phyloP scores from a whole-genome alignment of 2,329 filamentous ascomycete genomes.

The Aspergillus fischeri region DNA sequence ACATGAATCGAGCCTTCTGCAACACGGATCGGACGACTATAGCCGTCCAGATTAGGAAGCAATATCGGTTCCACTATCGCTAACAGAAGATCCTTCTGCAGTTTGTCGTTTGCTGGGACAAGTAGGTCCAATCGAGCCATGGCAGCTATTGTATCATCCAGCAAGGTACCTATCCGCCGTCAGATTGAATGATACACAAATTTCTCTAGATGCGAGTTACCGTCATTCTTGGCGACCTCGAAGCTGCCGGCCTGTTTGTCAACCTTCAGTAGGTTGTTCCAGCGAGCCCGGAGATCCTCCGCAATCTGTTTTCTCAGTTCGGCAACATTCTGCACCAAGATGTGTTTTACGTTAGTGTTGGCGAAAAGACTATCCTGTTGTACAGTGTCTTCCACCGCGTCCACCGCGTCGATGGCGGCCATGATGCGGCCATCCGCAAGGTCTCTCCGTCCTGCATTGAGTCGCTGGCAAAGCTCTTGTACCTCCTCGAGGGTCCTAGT shows the following conservation, averaged over 20 bases:
- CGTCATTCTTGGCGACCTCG: constrained; percentile 50
- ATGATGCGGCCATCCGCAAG: constrained; percentile 44
- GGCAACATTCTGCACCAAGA: constrained; percentile 63
- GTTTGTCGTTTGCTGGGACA: constrained; percentile 24
- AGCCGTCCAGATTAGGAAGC: constrained; percentile 19
- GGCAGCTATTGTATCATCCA: constrained; percentile 30
- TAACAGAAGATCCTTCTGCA: constrained; percentile 30
- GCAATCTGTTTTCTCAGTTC: constrained; percentile 64
- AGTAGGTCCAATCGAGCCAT: constrained; percentile 31
- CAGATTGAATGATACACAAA: neutral
- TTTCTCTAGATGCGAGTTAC: constrained; percentile 43
- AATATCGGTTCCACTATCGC: constrained; percentile 32
- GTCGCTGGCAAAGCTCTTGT: constrained; percentile 45
- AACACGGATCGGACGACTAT: constrained; percentile 24
- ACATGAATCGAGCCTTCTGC: constrained; percentile 26
- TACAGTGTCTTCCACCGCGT: constrained; percentile 37
- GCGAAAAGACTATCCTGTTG: constrained; percentile 25
- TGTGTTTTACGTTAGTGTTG: constrained; percentile 39
- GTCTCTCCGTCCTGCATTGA: constrained; percentile 46
- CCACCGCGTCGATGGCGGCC: constrained; percentile 46
- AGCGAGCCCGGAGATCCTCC: constrained; percentile 64
- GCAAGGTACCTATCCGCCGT: constrained; percentile 13
- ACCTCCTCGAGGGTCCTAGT: constrained; percentile 49
- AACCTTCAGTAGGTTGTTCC: constrained; percentile 64
- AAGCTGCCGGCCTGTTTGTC: constrained; percentile 55